These are phyloP conservation scores for Penicillium rolfsii DNA, from an alignment of 2,329 filamentous ascomycete species.

Conservation along the genomic window DNA sequence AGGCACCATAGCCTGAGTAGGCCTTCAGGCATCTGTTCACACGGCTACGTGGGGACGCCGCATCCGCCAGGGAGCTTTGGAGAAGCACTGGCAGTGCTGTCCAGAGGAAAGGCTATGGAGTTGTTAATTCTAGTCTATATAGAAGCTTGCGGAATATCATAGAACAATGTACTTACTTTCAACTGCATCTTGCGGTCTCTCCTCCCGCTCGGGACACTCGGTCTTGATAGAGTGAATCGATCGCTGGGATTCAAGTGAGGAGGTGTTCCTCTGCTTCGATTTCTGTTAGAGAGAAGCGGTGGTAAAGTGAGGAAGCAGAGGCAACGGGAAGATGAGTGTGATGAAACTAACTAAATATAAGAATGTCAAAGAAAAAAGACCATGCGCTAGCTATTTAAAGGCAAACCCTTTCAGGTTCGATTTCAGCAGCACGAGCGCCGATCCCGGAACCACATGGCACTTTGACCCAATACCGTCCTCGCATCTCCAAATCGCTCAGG, in stretches of 20 bases:
- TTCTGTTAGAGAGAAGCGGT: background rate
- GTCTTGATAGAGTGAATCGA: background rate
- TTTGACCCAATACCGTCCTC: background rate
- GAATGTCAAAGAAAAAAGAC: background rate
- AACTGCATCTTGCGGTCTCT: slow-evolving; percentile 24
- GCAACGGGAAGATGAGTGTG: background rate
- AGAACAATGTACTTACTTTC: slow-evolving; percentile 15
- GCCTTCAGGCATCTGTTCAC: slow-evolving; percentile 26
- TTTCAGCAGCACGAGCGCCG: slow-evolving; percentile 7
- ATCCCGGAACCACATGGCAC: slow-evolving; percentile 21
- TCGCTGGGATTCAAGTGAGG: background rate
- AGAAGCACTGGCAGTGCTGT: slow-evolving; percentile 24
- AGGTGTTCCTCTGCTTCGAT: background rate
- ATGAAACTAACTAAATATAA: background rate
- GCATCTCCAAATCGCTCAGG: slow-evolving; percentile 1
- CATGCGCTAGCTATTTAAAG: slow-evolving; percentile 8
- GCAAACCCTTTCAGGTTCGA: background rate
- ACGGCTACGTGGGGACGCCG: slow-evolving; percentile 19
- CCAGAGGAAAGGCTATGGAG: slow-evolving; percentile 12
- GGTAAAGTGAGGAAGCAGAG: background rate
- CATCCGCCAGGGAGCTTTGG: slow-evolving; percentile 4
- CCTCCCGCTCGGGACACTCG: slow-evolving; percentile 6
- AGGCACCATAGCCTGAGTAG: slow-evolving; percentile 20
- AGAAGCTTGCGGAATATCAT: background rate
- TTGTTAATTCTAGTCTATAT: slow-evolving; percentile 5